A percentile compares a stretch with the other conserved stretches of the same genome.
Conservation (phyloP, 2,329 filamentous ascomycete species). For the Phaeosphaeriaceae sp. region DNA sequence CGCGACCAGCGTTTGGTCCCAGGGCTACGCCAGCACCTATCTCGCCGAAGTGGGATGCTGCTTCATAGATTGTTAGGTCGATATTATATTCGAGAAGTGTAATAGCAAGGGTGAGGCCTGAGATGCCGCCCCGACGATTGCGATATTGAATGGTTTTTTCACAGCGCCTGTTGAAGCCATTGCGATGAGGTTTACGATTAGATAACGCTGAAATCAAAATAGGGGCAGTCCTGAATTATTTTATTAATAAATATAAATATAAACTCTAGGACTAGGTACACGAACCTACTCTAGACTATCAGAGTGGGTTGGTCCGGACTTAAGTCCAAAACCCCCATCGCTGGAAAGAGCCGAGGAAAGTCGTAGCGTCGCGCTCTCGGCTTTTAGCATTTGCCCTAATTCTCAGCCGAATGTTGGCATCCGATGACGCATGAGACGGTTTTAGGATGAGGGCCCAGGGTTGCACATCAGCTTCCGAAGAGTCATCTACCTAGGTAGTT, state of each 20-base stretch:
- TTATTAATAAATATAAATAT: too few relatives aligned
- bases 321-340: too few relatives aligned
- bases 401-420: slow-evolving; percentile 17
- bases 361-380: slow-evolving; percentile 2
- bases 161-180: slow-evolving; percentile 27
- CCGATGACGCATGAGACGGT: slow-evolving; percentile 19
- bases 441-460: slow-evolving; percentile 2
- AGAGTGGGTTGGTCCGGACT: too few relatives aligned
- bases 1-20: slow-evolving; percentile 61
- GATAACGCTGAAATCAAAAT: too few relatives aligned
- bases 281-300: too few relatives aligned
- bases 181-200: background rate
- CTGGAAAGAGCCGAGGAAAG: too few relatives aligned
- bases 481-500: too few relatives aligned
- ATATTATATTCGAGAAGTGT: slow-evolving; percentile 57
- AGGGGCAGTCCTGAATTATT: too few relatives aligned
- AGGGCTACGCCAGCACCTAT: slow-evolving; percentile 65
- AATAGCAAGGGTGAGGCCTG: slow-evolving; percentile 61
- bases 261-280: too few relatives aligned
- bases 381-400: background rate
- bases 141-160: slow-evolving; percentile 54
- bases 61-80: slow-evolving; percentile 62
- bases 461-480: slow-evolving; percentile 7
- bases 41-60: slow-evolving; percentile 61
- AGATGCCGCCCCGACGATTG: slow-evolving; percentile 67